Evolutionary conservation across 495 filamentous ascomycete genomes (phyloP).

Genomic region (Neurospora africana): DNA sequence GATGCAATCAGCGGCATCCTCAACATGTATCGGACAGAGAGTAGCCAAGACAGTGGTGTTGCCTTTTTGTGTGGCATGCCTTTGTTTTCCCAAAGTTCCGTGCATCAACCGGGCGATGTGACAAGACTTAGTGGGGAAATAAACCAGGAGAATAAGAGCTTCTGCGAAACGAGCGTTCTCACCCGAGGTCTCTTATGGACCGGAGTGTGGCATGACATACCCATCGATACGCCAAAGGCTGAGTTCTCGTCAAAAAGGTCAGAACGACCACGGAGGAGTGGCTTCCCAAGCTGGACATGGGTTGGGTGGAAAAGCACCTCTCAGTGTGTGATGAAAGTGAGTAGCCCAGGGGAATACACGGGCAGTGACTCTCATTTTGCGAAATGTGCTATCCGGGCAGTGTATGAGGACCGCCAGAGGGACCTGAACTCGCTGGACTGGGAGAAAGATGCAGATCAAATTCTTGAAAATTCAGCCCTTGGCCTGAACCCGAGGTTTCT

Average conservation of each 20-base stretch:
- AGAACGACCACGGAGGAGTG: not conserved
- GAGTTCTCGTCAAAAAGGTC: not conserved
- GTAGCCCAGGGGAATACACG: no score
- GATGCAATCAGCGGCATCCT: conserved; percentile 2
- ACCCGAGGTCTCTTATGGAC: not conserved
- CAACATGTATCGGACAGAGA: not conserved
- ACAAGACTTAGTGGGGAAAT: no score
- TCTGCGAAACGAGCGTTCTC: not conserved
- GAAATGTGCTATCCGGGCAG: not conserved
- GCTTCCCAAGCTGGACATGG: not conserved
- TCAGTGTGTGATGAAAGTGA: not conserved
- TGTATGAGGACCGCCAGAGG: not conserved
- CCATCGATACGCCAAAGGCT: not conserved
- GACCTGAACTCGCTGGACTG: not conserved
- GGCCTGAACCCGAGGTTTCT: not conserved
- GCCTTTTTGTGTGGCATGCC: not conserved
- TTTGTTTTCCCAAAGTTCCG: not conserved
- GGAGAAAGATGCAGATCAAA: not conserved
- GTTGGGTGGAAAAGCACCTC: not conserved
- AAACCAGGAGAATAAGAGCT: not conserved
- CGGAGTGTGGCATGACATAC: not conserved
- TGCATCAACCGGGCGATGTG: not conserved
- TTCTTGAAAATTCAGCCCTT: not conserved
- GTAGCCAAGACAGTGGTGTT: not conserved
- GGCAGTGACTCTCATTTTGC: no score